Percentiles rank a stretch among this genome's conserved stretches.
These are phyloP conservation scores for Neurospora sp. DNA, from an alignment of 2,329 filamentous ascomycete genomes.

Conservation along the genomic window DNA sequence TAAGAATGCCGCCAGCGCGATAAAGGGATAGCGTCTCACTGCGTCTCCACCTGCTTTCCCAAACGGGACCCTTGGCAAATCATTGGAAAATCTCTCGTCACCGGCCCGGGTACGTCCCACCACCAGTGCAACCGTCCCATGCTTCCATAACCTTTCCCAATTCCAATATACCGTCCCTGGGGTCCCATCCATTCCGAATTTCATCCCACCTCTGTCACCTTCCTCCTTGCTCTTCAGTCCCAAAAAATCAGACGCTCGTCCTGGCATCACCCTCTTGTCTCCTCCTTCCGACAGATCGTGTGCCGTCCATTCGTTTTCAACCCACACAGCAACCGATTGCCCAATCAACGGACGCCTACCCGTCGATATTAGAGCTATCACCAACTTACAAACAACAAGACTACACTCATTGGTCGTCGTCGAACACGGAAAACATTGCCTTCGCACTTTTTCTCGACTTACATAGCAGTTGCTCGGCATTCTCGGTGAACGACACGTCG, in stretches of 20 bases:
- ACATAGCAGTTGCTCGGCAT: not conserved
- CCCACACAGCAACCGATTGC: not conserved
- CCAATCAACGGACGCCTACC: not conserved
- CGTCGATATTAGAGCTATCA: not conserved
- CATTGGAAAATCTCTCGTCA: not conserved
- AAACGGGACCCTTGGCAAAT: not conserved
- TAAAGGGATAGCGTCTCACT: not conserved
- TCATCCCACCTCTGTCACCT: not conserved
- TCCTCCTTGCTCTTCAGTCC: not conserved
- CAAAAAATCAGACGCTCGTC: not conserved
- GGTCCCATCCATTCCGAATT: not conserved
- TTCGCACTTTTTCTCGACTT: not conserved
- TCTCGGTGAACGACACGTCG: not conserved
- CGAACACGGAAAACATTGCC: not conserved
- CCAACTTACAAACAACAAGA: not conserved
- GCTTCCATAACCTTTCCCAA: not conserved
- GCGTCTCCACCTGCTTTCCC: not conserved
- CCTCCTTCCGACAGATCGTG: not conserved
- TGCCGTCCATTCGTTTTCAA: not conserved
- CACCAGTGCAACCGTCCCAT: not conserved
- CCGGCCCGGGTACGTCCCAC: not conserved
- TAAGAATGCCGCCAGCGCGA: not conserved
- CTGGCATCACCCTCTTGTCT: not conserved
- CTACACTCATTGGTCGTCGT: not conserved
- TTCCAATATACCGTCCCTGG: not conserved